Percentiles rank a stretch among this genome's conserved stretches.
These are phyloP conservation scores for Zasmidium cellare DNA, from an alignment of 2,329 filamentous ascomycete species.

Conservation along the genomic window DNA sequence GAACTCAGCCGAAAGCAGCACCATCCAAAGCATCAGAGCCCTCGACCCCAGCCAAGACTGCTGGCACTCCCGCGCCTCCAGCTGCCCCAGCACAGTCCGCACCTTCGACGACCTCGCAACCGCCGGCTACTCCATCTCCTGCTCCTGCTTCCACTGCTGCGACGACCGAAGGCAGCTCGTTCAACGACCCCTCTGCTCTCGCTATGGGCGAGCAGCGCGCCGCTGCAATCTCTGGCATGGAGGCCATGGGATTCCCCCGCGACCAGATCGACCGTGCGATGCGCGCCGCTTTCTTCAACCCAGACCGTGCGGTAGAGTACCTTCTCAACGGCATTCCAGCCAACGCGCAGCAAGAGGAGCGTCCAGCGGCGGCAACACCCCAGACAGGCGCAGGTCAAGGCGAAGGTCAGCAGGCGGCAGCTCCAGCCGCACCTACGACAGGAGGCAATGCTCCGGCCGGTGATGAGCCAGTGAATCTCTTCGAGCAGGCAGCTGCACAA, in stretches of 20 bases:
- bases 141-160: slow-evolving; percentile 48
- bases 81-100: slow-evolving; percentile 61
- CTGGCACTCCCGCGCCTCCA: slow-evolving; percentile 38
- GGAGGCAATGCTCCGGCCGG: slow-evolving; percentile 62
- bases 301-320: slow-evolving; percentile 95
- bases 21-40: slow-evolving; percentile 51
- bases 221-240: slow-evolving; percentile 86
- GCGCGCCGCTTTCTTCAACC: slow-evolving; percentile 95
- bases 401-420: slow-evolving; percentile 37
- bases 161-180: slow-evolving; percentile 42
- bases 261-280: slow-evolving; percentile 88
- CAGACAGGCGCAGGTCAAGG: slow-evolving; percentile 21
- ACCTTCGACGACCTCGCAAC: slow-evolving; percentile 51
- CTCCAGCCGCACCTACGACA: slow-evolving; percentile 65
- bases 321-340: slow-evolving; percentile 91
- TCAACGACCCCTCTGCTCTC: slow-evolving; percentile 77
- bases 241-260: slow-evolving; percentile 93
- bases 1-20: slow-evolving; percentile 66
- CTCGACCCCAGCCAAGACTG: slow-evolving; percentile 55
- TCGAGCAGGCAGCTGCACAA: slow-evolving; percentile 64
- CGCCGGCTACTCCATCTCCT: slow-evolving; percentile 52
- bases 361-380: slow-evolving; percentile 45
- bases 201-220: slow-evolving; percentile 81
- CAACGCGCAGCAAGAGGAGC: slow-evolving; percentile 71
- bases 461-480: slow-evolving; percentile 78